Evolutionary conservation across 1,139 yeast species (phyloP).

Genomic region (Lizanozyma gosingica): DNA sequence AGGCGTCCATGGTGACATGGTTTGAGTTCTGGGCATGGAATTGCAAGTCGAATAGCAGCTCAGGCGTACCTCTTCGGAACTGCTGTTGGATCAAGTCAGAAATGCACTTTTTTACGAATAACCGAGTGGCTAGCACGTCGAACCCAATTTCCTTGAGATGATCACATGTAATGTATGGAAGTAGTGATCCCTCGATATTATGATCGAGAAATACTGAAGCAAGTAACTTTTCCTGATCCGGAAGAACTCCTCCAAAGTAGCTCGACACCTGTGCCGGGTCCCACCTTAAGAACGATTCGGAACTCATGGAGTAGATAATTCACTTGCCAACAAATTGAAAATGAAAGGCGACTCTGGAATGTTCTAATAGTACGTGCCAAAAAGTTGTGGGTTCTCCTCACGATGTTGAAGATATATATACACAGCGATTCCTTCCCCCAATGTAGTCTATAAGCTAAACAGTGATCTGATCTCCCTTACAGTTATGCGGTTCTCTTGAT

Average conservation of each 20-base stretch:
- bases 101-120: constrained; percentile 41
- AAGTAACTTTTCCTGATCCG: neutral
- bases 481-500: too few species aligned
- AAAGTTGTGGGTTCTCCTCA: too few species aligned
- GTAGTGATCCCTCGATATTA: constrained; percentile 52
- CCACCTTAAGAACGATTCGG: neutral
- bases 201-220: constrained; percentile 17
- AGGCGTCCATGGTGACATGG: constrained; percentile 27
- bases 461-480: too few species aligned
- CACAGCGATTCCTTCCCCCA: too few species aligned
- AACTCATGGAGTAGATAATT: too few species aligned
- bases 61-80: constrained; percentile 22
- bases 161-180: constrained; percentile 50
- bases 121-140: constrained; percentile 28
- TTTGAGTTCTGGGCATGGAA: constrained; percentile 23
- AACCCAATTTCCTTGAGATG: constrained; percentile 58
- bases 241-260: neutral
- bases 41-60: constrained; percentile 22
- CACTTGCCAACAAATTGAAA: too few species aligned
- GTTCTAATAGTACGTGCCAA: too few species aligned
- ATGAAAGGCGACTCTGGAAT: too few species aligned
- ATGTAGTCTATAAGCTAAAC: too few species aligned
- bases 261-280: neutral
- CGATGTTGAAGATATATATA: too few species aligned
- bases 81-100: constrained; percentile 34